These are phyloP conservation scores for Hypoxylon sp. DNA, from an alignment of 2,329 filamentous ascomycete species.

Conservation along the genomic window DNA sequence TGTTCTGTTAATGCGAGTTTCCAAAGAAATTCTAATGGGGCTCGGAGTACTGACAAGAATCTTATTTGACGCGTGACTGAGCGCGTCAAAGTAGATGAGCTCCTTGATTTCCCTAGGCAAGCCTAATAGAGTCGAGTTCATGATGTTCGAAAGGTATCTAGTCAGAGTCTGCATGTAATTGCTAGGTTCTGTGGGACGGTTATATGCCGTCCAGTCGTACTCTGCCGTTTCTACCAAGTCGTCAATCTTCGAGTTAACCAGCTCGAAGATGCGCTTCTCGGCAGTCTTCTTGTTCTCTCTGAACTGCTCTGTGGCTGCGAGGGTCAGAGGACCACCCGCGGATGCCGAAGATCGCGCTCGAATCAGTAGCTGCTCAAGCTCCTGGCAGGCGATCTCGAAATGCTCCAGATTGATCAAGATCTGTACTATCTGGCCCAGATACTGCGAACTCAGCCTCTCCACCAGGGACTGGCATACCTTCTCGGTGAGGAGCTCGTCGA, in stretches of 20 bases:
- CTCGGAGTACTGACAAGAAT: conserved; percentile 73
- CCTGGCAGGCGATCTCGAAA: conserved; percentile 92
- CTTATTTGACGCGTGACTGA: conserved; percentile 89
- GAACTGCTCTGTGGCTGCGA: conserved; percentile 89
- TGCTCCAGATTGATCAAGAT: conserved; percentile 98
- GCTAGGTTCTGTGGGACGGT: conserved; percentile 78
- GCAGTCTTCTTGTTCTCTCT: conserved; percentile 92
- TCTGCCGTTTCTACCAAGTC: conserved; percentile 97
- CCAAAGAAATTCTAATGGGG: background rate
- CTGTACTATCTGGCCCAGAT: conserved; percentile 97
- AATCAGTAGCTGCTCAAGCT: conserved; percentile 88
- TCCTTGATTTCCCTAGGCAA: conserved; percentile 97
- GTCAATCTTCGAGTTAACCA: conserved; percentile 98
- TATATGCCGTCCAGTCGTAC: conserved; percentile 83
- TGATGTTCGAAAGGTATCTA: conserved; percentile 92
- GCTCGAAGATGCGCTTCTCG: conserved; percentile 97
- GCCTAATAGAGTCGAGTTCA: conserved; percentile 92
- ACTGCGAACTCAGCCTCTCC: conserved; percentile 89
- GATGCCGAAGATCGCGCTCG: conserved; percentile 85
- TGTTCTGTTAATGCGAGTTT: conserved; percentile 31
- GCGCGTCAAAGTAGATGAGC: conserved; percentile 96
- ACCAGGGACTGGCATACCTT: conserved; percentile 94
- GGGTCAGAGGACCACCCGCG: conserved; percentile 81
- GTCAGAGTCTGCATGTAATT: conserved; percentile 97
- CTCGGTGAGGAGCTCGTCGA: conserved; percentile 94